Percentiles rank a stretch among this genome's conserved stretches.
These are phyloP conservation scores for Vinca major DNA, from an alignment of 305 asterid species.

Conservation along the genomic window DNA sequence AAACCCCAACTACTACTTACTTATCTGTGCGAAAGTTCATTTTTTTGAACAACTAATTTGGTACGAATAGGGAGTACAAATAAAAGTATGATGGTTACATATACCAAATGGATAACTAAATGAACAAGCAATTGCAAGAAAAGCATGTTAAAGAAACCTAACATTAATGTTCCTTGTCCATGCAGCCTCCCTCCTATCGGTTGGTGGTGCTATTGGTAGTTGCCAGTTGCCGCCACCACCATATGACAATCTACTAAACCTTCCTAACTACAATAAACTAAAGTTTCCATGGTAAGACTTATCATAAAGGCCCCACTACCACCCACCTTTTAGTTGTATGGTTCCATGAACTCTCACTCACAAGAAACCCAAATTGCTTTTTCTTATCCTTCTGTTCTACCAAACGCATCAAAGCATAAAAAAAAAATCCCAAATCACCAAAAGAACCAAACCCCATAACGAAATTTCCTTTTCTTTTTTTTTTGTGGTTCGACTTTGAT, in stretches of 20 bases:
- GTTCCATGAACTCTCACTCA: conserved; percentile 35
- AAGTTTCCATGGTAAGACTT: conserved; percentile 7
- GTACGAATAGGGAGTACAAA: not conserved
- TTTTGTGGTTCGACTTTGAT: too few species aligned
- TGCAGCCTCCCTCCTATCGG: conserved; percentile 14
- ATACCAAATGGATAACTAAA: conserved; percentile 3
- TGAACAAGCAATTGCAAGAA: conserved; percentile 1
- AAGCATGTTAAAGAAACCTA: conserved; percentile 11
- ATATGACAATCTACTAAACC: conserved; percentile 23
- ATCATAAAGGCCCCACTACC: conserved; percentile 35
- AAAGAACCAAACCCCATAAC: conserved; percentile 11
- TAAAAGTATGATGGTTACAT: not conserved
- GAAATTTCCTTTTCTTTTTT: conserved; percentile 4
- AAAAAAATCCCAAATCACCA: conserved; percentile 1
- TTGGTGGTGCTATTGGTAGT: conserved; percentile 19
- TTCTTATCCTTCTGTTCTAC: conserved; percentile 31
- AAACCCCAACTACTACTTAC: too few species aligned
- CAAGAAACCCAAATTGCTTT: conserved; percentile 28
- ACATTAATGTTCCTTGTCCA: conserved; percentile 9
- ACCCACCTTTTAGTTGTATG: conserved; percentile 56
- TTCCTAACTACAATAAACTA: conserved; percentile 37
- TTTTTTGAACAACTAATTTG: too few species aligned
- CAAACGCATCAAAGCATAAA: conserved; percentile 28
- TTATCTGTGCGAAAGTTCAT: too few species aligned
- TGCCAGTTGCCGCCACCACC: conserved; percentile 5